Evolutionary conservation across 2,329 filamentous ascomycete species (phyloP).

Genomic region (Cladosporium austrohemisphaericum): DNA sequence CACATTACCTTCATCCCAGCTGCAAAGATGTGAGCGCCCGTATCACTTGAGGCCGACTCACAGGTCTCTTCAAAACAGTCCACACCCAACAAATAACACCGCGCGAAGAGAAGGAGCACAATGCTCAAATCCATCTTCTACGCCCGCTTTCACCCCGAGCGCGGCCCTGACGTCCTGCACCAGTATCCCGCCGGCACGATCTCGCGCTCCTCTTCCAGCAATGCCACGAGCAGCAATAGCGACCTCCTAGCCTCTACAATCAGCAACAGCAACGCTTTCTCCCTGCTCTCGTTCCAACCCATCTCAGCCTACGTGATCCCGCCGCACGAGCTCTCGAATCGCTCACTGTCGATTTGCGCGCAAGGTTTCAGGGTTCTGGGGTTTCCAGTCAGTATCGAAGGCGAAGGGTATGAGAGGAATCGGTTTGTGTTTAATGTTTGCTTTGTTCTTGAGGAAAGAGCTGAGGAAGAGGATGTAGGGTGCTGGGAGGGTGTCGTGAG

Average conservation of each 20-base stretch:
- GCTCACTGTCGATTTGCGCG: slow-evolving; percentile 71
- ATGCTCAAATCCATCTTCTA: slow-evolving; percentile 66
- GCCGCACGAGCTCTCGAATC: slow-evolving; percentile 90
- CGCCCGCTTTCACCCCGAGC: slow-evolving; percentile 60
- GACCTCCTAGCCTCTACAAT: too few relatives aligned
- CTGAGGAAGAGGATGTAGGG: slow-evolving; percentile 65
- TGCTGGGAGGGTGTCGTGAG: slow-evolving; percentile 70
- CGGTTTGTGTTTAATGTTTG: slow-evolving; percentile 99
- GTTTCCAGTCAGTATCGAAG: slow-evolving; percentile 81
- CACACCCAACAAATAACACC: not conserved
- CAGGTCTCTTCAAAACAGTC: not conserved
- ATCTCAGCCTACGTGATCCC: slow-evolving; percentile 93
- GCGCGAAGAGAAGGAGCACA: not conserved
- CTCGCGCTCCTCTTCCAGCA: slow-evolving; percentile 4
- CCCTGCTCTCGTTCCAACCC: slow-evolving; percentile 59
- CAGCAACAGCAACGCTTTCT: not conserved
- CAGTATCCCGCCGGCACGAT: slow-evolving; percentile 29
- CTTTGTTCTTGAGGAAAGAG: slow-evolving; percentile 65
- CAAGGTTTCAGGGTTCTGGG: slow-evolving; percentile 79
- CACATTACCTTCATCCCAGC: too few relatives aligned
- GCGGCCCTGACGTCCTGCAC: slow-evolving; percentile 31
- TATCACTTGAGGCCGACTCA: not conserved
- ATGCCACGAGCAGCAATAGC: not conserved
- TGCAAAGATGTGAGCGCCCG: not conserved
- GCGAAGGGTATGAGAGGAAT: slow-evolving; percentile 71